Evolutionary conservation across 345 rosid species (phyloP).

Genomic region (Mangifera indica): DNA sequence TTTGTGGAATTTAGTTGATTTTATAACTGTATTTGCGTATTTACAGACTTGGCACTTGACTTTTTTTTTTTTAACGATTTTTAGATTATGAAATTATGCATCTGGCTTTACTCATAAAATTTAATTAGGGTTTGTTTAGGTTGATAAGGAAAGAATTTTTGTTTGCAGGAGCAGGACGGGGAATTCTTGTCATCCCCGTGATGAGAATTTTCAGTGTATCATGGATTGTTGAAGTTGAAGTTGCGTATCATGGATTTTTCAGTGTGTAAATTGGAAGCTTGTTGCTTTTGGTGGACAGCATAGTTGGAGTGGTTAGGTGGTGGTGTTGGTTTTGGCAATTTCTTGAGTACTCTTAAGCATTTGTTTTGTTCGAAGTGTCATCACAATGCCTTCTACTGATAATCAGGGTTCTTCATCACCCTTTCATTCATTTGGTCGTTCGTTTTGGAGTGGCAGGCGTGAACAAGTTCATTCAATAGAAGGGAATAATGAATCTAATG

Average conservation of each 20-base stretch:
- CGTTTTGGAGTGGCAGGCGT: slow-evolving; percentile 26
- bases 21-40: neutral
- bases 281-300: neutral
- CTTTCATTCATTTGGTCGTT: slow-evolving; percentile 25
- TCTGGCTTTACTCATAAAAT: neutral
- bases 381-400: slow-evolving; percentile 20
- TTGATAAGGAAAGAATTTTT: no score
- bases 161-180: no score
- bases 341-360: neutral
- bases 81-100: neutral
- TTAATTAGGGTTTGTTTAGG: neutral
- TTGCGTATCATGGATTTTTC: neutral
- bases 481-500: slow-evolving; percentile 14
- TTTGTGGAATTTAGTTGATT: neutral
- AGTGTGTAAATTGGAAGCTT: neutral
- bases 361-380: neutral
- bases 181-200: no score
- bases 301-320: neutral
- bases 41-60: neutral
- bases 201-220: no score
- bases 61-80: neutral
- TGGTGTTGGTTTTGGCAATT: slow-evolving; percentile 11
- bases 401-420: slow-evolving; percentile 23
- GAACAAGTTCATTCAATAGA: slow-evolving; percentile 29
- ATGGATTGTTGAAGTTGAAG: neutral